phyloP scores from a whole-genome alignment of 1,139 yeast genomes.

The Taphrina sp. region DNA sequence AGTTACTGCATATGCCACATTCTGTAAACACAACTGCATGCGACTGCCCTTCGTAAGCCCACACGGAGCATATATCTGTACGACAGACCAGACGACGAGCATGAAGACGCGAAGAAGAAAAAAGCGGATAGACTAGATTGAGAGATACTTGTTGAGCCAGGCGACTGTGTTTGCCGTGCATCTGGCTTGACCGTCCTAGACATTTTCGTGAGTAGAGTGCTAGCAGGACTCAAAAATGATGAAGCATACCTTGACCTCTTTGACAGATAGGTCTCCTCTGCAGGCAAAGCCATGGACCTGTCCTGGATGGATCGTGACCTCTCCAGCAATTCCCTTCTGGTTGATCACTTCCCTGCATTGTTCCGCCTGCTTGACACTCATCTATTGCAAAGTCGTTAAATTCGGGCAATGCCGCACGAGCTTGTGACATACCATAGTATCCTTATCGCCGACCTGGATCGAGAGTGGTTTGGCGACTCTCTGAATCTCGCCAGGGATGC shows the following conservation, averaged over 20 bases:
- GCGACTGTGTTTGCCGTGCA: conserved; percentile 16
- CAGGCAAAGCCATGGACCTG: conserved; percentile 35
- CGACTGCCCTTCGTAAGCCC: no score
- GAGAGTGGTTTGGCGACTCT: conserved; percentile 29
- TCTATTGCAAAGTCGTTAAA: neutral
- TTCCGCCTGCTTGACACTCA: conserved; percentile 20
- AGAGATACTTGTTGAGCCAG: conserved; percentile 23
- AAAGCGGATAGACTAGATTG: neutral
- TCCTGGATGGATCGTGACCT: conserved; percentile 32
- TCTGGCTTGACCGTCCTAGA: conserved; percentile 8
- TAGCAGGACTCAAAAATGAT: neutral
- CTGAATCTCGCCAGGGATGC: conserved; percentile 32
- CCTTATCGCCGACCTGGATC: conserved; percentile 34
- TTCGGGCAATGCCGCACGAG: no score
- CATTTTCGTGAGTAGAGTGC: neutral
- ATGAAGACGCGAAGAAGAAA: neutral
- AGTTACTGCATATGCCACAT: no score
- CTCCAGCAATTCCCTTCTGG: conserved; percentile 26
- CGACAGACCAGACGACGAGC: no score
- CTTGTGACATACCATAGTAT: conserved; percentile 8
- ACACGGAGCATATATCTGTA: no score
- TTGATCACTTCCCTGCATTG: conserved; percentile 5
- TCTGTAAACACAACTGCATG: no score
- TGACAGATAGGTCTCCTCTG: conserved; percentile 15
- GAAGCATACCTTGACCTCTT: conserved; percentile 13